Percentiles rank a stretch among this genome's conserved stretches.
Conservation (phyloP, 208 protist genomes). For the Trypanosoma grayi region DNA sequence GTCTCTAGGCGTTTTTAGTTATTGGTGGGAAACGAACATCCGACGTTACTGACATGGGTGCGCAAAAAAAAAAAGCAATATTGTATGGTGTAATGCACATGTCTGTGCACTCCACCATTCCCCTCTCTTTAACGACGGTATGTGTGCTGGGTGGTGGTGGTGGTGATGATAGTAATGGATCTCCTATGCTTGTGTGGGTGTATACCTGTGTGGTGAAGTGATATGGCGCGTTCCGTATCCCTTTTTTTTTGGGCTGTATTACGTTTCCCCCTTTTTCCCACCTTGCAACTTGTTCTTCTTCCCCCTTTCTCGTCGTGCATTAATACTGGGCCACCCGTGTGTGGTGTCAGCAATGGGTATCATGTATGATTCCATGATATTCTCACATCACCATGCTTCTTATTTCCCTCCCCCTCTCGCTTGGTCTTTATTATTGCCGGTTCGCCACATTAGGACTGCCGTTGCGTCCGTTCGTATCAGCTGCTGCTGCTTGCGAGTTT, state of each 20-base stretch:
- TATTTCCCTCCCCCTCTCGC: background rate
- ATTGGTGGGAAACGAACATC: too few relatives aligned
- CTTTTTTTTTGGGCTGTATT: constrained; percentile 12
- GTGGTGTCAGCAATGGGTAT: too few relatives aligned
- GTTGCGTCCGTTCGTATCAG: too few relatives aligned
- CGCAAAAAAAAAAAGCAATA: background rate
- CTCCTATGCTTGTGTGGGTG: too few relatives aligned
- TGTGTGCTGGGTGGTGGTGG: too few relatives aligned
- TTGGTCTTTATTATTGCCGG: background rate
- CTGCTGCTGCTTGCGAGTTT: background rate
- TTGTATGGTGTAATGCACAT: background rate
- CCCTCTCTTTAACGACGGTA: too few relatives aligned
- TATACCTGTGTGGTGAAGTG: too few relatives aligned
- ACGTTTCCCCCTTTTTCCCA: constrained; percentile 4
- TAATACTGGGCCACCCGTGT: background rate
- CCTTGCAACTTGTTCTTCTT: background rate
- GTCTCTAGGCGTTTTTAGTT: too few relatives aligned
- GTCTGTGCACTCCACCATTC: background rate
- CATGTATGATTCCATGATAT: too few relatives aligned
- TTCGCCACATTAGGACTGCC: background rate
- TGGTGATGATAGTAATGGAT: too few relatives aligned
- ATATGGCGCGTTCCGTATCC: too few relatives aligned
- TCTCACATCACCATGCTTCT: background rate
- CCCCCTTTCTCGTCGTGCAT: background rate
- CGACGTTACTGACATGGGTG: too few relatives aligned